Evolutionary conservation across 2,329 filamentous ascomycete species (phyloP).

Genomic region (Falciphora oryzae): DNA sequence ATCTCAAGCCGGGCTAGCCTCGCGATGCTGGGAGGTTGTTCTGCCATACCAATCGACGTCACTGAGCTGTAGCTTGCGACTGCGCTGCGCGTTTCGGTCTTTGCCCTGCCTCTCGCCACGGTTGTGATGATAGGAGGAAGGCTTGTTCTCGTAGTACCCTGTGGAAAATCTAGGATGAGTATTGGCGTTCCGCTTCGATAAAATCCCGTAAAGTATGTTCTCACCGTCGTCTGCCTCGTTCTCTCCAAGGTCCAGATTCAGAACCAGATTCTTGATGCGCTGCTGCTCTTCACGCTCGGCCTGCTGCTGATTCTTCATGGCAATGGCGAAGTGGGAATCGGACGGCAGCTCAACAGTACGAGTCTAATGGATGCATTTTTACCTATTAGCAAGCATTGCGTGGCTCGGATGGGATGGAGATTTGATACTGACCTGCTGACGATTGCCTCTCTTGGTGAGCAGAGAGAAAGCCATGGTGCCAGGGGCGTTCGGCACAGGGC

Average conservation of each 20-base stretch:
- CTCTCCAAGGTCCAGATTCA: slow-evolving; percentile 92
- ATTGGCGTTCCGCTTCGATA: slow-evolving; percentile 39
- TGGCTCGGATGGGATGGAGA: not conserved
- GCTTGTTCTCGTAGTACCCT: slow-evolving; percentile 42
- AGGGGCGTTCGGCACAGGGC: slow-evolving; percentile 11
- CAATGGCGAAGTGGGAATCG: slow-evolving; percentile 90
- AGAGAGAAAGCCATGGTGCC: slow-evolving; percentile 95
- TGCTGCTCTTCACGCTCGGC: slow-evolving; percentile 95
- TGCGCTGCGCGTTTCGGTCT: slow-evolving; percentile 67
- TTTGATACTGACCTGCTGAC: slow-evolving; percentile 65
- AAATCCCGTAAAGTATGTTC: slow-evolving; percentile 21
- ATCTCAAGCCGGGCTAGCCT: no score
- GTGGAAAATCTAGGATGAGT: slow-evolving; percentile 39
- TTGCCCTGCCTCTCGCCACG: slow-evolving; percentile 50
- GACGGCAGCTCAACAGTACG: slow-evolving; percentile 84
- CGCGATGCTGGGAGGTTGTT: not conserved
- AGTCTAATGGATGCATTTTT: slow-evolving; percentile 49
- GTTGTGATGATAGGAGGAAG: slow-evolving; percentile 44
- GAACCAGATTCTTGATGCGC: slow-evolving; percentile 93
- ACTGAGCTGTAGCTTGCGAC: slow-evolving; percentile 86
- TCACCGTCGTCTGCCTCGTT: slow-evolving; percentile 76
- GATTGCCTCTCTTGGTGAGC: slow-evolving; percentile 91
- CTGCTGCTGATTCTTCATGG: slow-evolving; percentile 93
- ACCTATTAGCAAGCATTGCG: not conserved
- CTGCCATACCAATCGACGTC: slow-evolving; percentile 88